Evolutionary conservation across 2,329 filamentous ascomycete species (phyloP), one percentile per base, ranked within the genome.

Genomic region (Ophiostoma tasmaniense): DNA sequence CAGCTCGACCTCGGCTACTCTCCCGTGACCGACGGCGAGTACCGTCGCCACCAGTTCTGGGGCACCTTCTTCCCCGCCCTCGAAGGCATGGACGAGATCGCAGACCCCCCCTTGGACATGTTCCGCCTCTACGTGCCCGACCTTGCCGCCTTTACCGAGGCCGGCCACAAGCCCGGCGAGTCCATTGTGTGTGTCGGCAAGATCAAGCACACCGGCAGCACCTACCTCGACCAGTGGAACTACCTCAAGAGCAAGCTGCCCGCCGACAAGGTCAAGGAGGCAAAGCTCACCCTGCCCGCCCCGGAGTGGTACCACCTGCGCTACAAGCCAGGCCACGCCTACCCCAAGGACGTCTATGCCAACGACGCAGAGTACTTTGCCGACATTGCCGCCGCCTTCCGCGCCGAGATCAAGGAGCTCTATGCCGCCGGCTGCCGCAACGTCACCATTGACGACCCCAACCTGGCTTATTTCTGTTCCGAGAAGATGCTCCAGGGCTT

Each of bases 401-500:
- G 80, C 71, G 76, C 75, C 39, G 82, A 84, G 74, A 74, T 84
- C 66, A 77, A 80, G 72, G 79, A 80, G 17, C 76, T 85, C 28
- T 82, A 85, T 71, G 77, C 81, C 3, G 80, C 80, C 22, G 83
- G 83, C 22, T 81, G 81, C 73, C 77, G 81, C 25, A 84, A 82
- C 73, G 80, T 84, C 50, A 86, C 87, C 75, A 85, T 86, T 64
- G 86, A 88, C 71, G 86, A 88, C 74, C 86, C 86, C n/a, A 86
- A 87, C 66, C 79, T 89, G 66, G 85, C 78, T 2, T 83, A 90
- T 76, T 90, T 90, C 77, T 90, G 88, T 79, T 88, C 85, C 4
- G 85, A 89, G 50, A 85, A 86, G 71, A 90, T 90, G 86, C 79
- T 88, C 20, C 79, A 81, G 68, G 85, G 86, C 35, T 86, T 81